These are phyloP conservation scores for Arthrobotrys pseudoclavata DNA, from an alignment of 2,329 filamentous ascomycete genomes.

Conservation along the genomic window DNA sequence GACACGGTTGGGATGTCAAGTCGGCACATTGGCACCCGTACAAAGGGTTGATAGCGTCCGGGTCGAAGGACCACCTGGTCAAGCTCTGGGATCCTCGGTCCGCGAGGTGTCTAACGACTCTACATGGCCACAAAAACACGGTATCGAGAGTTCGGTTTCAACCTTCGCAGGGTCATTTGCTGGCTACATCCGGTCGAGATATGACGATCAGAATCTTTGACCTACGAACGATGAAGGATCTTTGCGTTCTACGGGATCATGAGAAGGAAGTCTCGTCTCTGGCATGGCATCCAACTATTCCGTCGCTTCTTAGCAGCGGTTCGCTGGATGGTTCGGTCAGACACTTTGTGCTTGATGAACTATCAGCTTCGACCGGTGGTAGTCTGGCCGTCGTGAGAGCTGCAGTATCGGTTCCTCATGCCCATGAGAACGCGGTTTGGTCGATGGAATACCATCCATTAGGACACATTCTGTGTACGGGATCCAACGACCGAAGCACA, in stretches of 20 bases:
- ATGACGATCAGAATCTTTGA: constrained; percentile 95
- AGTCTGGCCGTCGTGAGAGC: constrained; percentile 91
- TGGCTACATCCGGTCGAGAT: constrained; percentile 93
- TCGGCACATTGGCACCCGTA: constrained; percentile 97
- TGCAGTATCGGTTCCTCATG: constrained; percentile 85
- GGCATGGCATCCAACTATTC: constrained; percentile 92
- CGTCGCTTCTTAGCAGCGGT: constrained; percentile 88
- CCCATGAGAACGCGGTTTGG: constrained; percentile 97
- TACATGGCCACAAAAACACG: constrained; percentile 97
- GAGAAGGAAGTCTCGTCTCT: constrained; percentile 96
- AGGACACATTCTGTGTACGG: constrained; percentile 93
- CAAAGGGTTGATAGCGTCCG: constrained; percentile 93
- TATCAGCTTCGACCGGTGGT: constrained; percentile 81
- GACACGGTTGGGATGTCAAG: constrained; percentile 99
- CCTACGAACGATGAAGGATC: constrained; percentile 97
- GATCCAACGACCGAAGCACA: constrained; percentile 95
- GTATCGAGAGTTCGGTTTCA: constrained; percentile 95
- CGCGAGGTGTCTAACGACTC: constrained; percentile 87
- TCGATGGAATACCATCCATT: constrained; percentile 97
- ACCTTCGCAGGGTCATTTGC: constrained; percentile 82
- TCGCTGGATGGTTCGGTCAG: constrained; percentile 89
- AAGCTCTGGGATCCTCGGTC: constrained; percentile 99
- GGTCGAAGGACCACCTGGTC: constrained; percentile 96
- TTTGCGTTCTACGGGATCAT: constrained; percentile 90
- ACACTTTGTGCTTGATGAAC: constrained; percentile 94